A percentile compares a stretch with the other conserved stretches of the same genome.
phyloP scores from a whole-genome alignment of 345 rosid species.

The Eucalyptus curtisii region DNA sequence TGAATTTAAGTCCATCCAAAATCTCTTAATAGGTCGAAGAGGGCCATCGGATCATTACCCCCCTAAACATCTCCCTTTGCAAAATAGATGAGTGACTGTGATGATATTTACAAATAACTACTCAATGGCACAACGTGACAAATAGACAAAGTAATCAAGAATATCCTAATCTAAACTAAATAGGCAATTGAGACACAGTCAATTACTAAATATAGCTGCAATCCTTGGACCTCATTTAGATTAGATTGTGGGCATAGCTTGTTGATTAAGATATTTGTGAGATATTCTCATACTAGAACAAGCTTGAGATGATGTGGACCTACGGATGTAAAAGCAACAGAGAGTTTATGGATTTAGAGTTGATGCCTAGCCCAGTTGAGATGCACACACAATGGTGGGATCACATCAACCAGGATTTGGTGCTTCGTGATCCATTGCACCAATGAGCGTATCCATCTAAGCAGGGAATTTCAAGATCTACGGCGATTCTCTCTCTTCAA shows the following conservation, averaged over 20 bases:
- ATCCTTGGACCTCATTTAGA: not conserved
- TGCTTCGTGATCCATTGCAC: not conserved
- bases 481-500: not conserved
- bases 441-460: not conserved
- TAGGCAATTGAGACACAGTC: not conserved
- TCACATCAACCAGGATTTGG: not conserved
- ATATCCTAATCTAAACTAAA: not conserved
- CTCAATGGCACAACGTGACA: not conserved
- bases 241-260: not conserved
- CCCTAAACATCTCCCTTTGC: not conserved
- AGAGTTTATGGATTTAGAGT: not conserved
- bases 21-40: not conserved
- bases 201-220: not conserved
- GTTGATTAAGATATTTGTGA: not conserved
- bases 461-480: not conserved
- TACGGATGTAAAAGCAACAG: not conserved
- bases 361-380: not conserved
- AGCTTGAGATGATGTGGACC: not conserved
- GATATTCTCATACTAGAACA: not conserved
- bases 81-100: not conserved
- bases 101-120: not conserved
- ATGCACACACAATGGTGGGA: not conserved
- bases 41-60: not conserved
- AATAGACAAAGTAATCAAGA: not conserved
- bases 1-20: not conserved